Conservation (phyloP, 306 rosid genomes). For the Cucurbita pepo region DNA sequence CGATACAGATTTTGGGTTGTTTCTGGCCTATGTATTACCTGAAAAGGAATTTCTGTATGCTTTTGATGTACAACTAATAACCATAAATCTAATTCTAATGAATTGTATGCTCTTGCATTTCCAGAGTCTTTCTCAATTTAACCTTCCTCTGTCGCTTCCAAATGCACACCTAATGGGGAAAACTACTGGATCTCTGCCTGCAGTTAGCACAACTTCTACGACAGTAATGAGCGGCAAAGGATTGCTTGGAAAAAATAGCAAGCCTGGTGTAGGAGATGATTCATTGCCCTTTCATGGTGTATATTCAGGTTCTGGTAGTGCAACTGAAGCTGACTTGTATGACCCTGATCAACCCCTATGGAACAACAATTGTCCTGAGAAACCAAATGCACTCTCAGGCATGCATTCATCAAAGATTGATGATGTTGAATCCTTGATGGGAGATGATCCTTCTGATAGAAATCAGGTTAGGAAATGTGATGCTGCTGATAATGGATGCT, state of each 20-base stretch:
- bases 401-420: slow-evolving; percentile 59
- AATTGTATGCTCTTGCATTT: slow-evolving; percentile 16
- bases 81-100: not conserved
- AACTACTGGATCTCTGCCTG: slow-evolving; percentile 55
- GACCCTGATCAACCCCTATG: slow-evolving; percentile 99
- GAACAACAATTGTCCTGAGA: slow-evolving; percentile 55
- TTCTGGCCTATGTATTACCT: not conserved
- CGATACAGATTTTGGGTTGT: not conserved
- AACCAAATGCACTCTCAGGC: slow-evolving; percentile 40
- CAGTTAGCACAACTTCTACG: slow-evolving; percentile 46
- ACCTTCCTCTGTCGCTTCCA: slow-evolving; percentile 91
- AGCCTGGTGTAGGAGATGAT: slow-evolving; percentile 51
- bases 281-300: slow-evolving; percentile 48
- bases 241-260: slow-evolving; percentile 38
- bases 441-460: slow-evolving; percentile 34
- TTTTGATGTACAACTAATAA: not conserved
- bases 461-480: slow-evolving; percentile 21
- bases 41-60: not conserved
- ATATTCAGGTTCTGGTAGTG: slow-evolving; percentile 46
- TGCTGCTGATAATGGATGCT: slow-evolving; percentile 37
- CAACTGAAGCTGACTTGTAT: slow-evolving; percentile 71
- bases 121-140: slow-evolving; percentile 92
- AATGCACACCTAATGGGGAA: slow-evolving; percentile 62
- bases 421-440: slow-evolving; percentile 41
- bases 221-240: slow-evolving; percentile 51